These are phyloP conservation scores for Geosmithia putterillii DNA, from an alignment of 2,329 filamentous ascomycete species.

Conservation along the genomic window DNA sequence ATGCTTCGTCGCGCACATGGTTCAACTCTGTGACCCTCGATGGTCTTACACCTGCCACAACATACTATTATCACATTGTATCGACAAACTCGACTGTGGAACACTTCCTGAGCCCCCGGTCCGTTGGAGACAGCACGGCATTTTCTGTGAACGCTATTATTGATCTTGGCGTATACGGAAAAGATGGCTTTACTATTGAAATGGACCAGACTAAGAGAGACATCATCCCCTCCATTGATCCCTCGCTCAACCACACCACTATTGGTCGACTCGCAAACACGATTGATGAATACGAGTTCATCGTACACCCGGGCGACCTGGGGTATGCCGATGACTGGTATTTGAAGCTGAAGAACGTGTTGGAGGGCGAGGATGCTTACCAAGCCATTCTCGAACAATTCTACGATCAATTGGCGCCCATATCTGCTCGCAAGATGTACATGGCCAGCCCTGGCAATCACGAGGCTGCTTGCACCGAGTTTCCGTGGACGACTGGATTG, in stretches of 20 bases:
- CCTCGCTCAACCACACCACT: slow-evolving; percentile 45
- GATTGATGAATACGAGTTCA: slow-evolving; percentile 41
- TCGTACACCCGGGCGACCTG: slow-evolving; percentile 41
- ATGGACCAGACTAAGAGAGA: slow-evolving; percentile 17
- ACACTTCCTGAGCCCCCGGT: slow-evolving; percentile 40
- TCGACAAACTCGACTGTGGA: slow-evolving; percentile 41
- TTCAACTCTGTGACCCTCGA: slow-evolving; percentile 34
- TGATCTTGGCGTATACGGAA: slow-evolving; percentile 35
- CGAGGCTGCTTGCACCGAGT: slow-evolving; percentile 39
- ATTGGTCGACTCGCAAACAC: slow-evolving; percentile 39
- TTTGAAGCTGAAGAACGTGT: slow-evolving; percentile 27
- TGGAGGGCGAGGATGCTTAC: slow-evolving; percentile 37
- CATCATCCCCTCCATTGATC: slow-evolving; percentile 20
- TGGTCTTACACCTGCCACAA: slow-evolving; percentile 35
- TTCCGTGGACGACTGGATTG: slow-evolving; percentile 19
- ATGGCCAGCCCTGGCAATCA: slow-evolving; percentile 36
- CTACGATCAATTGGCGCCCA: slow-evolving; percentile 25
- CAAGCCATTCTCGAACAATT: slow-evolving; percentile 44
- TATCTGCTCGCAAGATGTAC: slow-evolving; percentile 41
- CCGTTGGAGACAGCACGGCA: slow-evolving; percentile 38
- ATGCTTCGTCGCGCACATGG: slow-evolving; percentile 40
- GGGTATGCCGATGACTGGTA: slow-evolving; percentile 49
- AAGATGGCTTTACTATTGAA: slow-evolving; percentile 16
- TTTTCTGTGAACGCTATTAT: slow-evolving; percentile 39
- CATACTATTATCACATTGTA: slow-evolving; percentile 47